Base-by-base conservation (phyloP, 345 rosid genomes). In the Heritiera fomes region DNA sequence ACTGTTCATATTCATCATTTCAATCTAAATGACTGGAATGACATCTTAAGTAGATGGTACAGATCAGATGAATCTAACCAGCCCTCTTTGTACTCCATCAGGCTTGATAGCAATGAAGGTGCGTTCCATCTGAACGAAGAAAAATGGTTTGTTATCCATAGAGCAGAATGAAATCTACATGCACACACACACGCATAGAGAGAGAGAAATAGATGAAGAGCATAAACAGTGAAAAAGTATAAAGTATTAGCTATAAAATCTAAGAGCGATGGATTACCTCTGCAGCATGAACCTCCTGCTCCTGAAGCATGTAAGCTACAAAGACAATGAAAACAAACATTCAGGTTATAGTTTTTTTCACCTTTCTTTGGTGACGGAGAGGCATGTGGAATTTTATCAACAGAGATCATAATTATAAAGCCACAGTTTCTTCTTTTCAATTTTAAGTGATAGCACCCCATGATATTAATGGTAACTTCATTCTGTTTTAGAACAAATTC, bases 51-150 rank as follows among this genome's bases (percentile, higher is more conserved):
- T 49, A 32, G 50, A 32, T 50, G 43, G 13, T 40, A 8, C 7
- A 53, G 67, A 17, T 30, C 28, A 69, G 38, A 50, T 41, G 78
- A n/a, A 61, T 64, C 85, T 84, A 89, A 96, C 99, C 93, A 94
- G 91, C 40, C 98, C 97, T 86, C 99, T 80, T 83, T 96, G 99
- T 65, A 96, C 97, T 67, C 99, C 99, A 80, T 94, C 98, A 34
- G 98, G 99, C 89, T 96, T 96, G 90, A 96, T 96, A 68, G 99
- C 99, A 32, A 96, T 96, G 89, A 96, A 94, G 67, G 98, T 91
- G 46, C 95, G 94, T 80, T 96, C 99, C 87, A 89, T 66, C 99
- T 96, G 88, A 67, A 73, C 38, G 30, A 7, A 32, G 15, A 83
- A 64, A 61, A n/a, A 70, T 56, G 17, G 41, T 13, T 60, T 30